Conservation (phyloP, 257 asterid genomes). For the Jacaranda copaia region DNA sequence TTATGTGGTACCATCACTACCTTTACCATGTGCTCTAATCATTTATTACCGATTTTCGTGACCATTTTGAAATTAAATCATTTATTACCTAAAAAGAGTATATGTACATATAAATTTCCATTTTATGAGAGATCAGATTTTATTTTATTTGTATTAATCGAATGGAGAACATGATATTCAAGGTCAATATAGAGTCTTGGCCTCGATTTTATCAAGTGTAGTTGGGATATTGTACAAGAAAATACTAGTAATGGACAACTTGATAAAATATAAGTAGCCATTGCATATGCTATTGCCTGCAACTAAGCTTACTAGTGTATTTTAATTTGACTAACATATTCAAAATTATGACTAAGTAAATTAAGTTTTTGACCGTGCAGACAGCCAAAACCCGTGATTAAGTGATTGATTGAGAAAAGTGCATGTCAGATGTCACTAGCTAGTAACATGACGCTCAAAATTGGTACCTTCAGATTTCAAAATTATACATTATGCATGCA, state of each 20-base stretch:
- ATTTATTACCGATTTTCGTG: constrained; percentile 8
- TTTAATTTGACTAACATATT: constrained; percentile 14
- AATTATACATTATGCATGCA: no score
- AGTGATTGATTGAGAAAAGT: constrained; percentile 14
- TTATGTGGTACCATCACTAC: constrained; percentile 24
- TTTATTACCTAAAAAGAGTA: no score
- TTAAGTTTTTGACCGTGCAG: background rate
- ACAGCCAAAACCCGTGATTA: constrained; percentile 24
- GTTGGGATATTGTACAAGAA: constrained; percentile 41
- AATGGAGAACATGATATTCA: constrained; percentile 4
- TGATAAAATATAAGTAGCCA: constrained; percentile 25
- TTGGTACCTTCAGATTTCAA: no score
- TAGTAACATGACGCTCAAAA: background rate
- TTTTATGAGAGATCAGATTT: background rate
- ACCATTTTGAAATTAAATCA: background rate
- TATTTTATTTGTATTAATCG: background rate
- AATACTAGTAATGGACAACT: background rate
- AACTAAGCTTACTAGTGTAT: constrained; percentile 23
- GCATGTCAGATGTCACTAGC: background rate
- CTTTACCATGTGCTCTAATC: constrained; percentile 45
- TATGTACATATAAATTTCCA: no score
- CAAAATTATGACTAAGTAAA: background rate
- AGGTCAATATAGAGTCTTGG: constrained; percentile 29
- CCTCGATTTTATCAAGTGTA: constrained; percentile 34
- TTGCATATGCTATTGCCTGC: constrained; percentile 34